Evolutionary conservation across 306 rosid genomes (phyloP).

Genomic region (Rosa rugosa): DNA sequence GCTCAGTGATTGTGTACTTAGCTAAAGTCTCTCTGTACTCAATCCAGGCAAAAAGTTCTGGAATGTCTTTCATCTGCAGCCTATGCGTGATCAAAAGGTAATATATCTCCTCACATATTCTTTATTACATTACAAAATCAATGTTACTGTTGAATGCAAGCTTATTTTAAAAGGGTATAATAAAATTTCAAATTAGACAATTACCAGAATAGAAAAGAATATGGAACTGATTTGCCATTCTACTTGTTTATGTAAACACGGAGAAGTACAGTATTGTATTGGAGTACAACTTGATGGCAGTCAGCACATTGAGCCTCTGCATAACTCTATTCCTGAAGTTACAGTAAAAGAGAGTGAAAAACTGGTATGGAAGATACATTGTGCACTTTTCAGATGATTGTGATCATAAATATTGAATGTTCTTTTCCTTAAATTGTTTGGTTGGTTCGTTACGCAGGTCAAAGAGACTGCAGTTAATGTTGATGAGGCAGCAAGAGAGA

Average conservation of each 20-base stretch:
- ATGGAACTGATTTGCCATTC: not conserved
- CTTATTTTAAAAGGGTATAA: not conserved
- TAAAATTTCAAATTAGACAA: not conserved
- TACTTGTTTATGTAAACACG: slow-evolving; percentile 49
- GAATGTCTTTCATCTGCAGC: slow-evolving; percentile 96
- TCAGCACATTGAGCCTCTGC: slow-evolving; percentile 88
- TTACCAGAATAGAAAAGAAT: not conserved
- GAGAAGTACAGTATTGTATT: slow-evolving; percentile 94
- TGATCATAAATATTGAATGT: not conserved
- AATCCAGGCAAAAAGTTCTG: slow-evolving; percentile 90
- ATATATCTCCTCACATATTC: not conserved
- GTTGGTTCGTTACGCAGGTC: slow-evolving; percentile 43
- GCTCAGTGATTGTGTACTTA: not conserved
- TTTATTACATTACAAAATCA: slow-evolving; percentile 15
- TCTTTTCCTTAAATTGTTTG: slow-evolving; percentile 10
- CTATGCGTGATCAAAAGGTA: slow-evolving; percentile 99
- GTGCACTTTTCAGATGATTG: not conserved
- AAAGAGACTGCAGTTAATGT: slow-evolving; percentile 88
- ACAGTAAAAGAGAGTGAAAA: slow-evolving; percentile 73
- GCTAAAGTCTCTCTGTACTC: slow-evolving; percentile 16
- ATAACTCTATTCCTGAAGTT: slow-evolving; percentile 59
- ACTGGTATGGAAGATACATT: slow-evolving; percentile 40
- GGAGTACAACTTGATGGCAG: slow-evolving; percentile 99
- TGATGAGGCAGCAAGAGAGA: slow-evolving; percentile 81
- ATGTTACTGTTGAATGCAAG: slow-evolving; percentile 7